A percentile compares a stretch with the other conserved stretches of the same genome.
Evolutionary conservation across 2,329 filamentous ascomycete genomes (phyloP).

Genomic region (Xylariaceae sp.): DNA sequence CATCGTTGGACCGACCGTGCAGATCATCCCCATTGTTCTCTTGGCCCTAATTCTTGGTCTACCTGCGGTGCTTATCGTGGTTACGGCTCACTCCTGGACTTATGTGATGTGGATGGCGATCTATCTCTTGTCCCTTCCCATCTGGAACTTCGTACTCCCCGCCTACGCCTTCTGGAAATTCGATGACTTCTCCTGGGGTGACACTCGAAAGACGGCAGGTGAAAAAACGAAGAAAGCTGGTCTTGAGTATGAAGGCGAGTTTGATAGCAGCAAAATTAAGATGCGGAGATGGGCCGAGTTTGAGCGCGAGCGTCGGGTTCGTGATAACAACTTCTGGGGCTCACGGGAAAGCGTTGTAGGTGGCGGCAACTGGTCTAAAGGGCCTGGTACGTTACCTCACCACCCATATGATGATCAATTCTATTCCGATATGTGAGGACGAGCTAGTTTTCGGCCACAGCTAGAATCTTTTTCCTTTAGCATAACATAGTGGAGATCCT

Average conservation of each 20-base stretch:
- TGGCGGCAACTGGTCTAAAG: slow-evolving; percentile 53
- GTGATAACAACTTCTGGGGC: slow-evolving; percentile 57
- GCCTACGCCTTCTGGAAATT: slow-evolving; percentile 99
- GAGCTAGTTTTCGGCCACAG: slow-evolving; percentile 8
- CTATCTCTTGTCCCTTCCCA: slow-evolving; percentile 88
- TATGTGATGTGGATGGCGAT: slow-evolving; percentile 98
- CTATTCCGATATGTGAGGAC: slow-evolving; percentile 58
- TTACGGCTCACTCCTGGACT: slow-evolving; percentile 90
- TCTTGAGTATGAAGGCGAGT: slow-evolving; percentile 90
- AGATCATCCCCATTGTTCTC: slow-evolving; percentile 89
- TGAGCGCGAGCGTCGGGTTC: slow-evolving; percentile 69
- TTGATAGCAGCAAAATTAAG: slow-evolving; percentile 97
- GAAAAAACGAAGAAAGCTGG: slow-evolving; percentile 88
- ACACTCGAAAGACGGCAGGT: slow-evolving; percentile 92
- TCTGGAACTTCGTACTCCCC: slow-evolving; percentile 98
- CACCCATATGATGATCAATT: slow-evolving; percentile 63
- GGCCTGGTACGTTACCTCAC: slow-evolving; percentile 40
- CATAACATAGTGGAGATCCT: neutral
- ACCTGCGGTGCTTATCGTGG: slow-evolving; percentile 86
- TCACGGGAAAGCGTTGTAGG: slow-evolving; percentile 59
- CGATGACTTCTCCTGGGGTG: slow-evolving; percentile 99
- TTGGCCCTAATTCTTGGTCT: slow-evolving; percentile 91
- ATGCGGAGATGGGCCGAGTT: slow-evolving; percentile 99
- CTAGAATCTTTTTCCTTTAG: neutral
- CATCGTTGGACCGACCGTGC: slow-evolving; percentile 76